These are phyloP conservation scores for Aleurites moluccanus DNA, from an alignment of 441 rosid species.

Conservation along the genomic window DNA sequence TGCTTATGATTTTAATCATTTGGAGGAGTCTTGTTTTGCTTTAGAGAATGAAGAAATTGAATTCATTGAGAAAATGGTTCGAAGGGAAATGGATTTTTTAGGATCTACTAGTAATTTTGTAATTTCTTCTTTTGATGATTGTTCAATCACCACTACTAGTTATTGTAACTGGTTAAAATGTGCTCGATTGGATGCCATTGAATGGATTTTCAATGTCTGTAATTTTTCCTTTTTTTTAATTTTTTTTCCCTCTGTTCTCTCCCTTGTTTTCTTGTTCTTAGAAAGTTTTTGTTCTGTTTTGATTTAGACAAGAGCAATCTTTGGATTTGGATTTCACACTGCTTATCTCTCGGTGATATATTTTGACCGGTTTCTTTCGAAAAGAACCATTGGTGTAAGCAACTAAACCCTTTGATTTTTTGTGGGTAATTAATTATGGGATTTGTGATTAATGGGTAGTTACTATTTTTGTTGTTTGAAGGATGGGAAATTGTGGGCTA, in stretches of 20 bases:
- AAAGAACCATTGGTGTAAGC: slow-evolving; percentile 66
- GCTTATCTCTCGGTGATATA: too few species aligned
- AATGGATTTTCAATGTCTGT: slow-evolving; percentile 76
- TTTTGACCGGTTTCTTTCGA: too few species aligned
- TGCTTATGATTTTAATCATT: not conserved
- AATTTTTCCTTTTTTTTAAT: slow-evolving; percentile 5
- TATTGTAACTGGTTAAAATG: slow-evolving; percentile 33
- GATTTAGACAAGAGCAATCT: slow-evolving; percentile 57
- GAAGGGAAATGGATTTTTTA: slow-evolving; percentile 35
- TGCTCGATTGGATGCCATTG: slow-evolving; percentile 69
- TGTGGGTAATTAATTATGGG: not conserved
- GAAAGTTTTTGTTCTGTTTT: slow-evolving; percentile 8
- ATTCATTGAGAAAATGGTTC: slow-evolving; percentile 45
- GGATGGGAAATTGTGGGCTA: slow-evolving; percentile 77
- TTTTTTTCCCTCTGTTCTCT: not conserved
- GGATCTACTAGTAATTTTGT: slow-evolving; percentile 22
- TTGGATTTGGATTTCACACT: too few species aligned
- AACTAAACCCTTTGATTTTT: not conserved
- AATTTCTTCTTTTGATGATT: slow-evolving; percentile 26
- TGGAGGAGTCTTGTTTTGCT: slow-evolving; percentile 17
- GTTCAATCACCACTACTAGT: not conserved
- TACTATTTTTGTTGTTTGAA: slow-evolving; percentile 24
- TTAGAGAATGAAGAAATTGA: slow-evolving; percentile 46
- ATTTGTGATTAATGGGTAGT: not conserved
- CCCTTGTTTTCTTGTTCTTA: not conserved